Conservation (phyloP, 2,329 filamentous ascomycete species). For the Aspergillus chevalieri region DNA sequence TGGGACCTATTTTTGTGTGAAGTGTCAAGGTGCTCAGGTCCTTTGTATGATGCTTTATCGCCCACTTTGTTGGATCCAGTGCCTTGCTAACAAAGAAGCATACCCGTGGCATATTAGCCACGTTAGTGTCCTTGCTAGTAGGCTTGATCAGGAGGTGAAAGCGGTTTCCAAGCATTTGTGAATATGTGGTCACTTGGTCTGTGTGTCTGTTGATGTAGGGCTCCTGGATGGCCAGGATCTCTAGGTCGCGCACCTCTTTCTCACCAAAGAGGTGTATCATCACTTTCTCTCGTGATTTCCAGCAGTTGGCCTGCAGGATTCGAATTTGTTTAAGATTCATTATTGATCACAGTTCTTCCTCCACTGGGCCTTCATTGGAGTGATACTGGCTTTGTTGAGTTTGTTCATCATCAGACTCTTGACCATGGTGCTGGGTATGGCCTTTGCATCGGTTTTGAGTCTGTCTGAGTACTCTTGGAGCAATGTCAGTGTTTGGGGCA, state of each 20-base stretch:
- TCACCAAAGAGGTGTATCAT: slow-evolving; percentile 5
- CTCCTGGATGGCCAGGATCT: slow-evolving; percentile 7
- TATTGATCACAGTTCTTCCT: neutral
- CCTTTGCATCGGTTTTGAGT: neutral
- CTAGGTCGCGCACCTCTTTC: slow-evolving; percentile 1
- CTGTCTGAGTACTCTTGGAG: neutral
- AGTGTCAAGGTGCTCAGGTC: slow-evolving; percentile 13
- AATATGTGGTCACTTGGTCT: slow-evolving; percentile 4
- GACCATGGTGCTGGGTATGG: neutral
- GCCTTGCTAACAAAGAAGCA: slow-evolving; percentile 22
- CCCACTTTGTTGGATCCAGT: slow-evolving; percentile 12
- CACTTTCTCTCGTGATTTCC: slow-evolving; percentile 3
- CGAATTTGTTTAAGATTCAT: neutral
- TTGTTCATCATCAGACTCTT: neutral
- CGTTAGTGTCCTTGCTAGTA: neutral
- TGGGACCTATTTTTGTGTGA: neutral
- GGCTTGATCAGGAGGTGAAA: slow-evolving; percentile 2
- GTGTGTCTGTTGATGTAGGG: slow-evolving; percentile 1
- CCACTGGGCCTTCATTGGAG: neutral
- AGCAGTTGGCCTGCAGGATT: slow-evolving; percentile 1
- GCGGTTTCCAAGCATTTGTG: slow-evolving; percentile 1
- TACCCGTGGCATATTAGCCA: slow-evolving; percentile 9
- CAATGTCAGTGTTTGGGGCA: neutral
- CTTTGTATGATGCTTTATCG: slow-evolving; percentile 10
- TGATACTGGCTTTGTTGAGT: neutral